Percentiles rank a stretch among this genome's conserved stretches.
phyloP scores from a whole-genome alignment of 139 green algal genomes.

The Mesotaenium endlicherianum region DNA sequence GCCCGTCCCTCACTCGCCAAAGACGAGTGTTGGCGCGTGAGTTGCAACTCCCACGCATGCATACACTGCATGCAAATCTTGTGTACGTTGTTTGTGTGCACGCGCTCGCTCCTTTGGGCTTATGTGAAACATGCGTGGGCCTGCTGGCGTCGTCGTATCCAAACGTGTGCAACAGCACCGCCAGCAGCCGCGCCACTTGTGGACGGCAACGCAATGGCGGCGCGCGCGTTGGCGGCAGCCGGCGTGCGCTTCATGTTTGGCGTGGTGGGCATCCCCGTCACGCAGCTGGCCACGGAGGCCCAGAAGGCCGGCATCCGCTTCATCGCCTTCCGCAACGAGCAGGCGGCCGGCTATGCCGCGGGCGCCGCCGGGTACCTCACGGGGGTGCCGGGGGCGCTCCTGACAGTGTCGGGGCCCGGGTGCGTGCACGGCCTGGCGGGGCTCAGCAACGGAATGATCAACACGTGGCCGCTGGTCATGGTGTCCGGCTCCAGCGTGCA shows the following conservation, averaged over 20 bases:
- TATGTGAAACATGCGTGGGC: no score
- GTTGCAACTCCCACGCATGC: no score
- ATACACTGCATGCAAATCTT: no score
- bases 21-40: no score
- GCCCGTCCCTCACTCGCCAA: no score
- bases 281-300: constrained; percentile 67
- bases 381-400: constrained; percentile 68
- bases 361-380: constrained; percentile 71
- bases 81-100: no score
- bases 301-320: constrained; percentile 76
- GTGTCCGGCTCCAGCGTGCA: constrained; percentile 66
- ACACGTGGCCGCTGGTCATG: constrained; percentile 79
- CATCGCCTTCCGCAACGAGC: constrained; percentile 80
- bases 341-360: constrained; percentile 80
- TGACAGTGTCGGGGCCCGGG: constrained; percentile 80
- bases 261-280: constrained; percentile 83
- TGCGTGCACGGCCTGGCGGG: constrained; percentile 75
- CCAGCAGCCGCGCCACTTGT: background rate
- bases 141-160: no score
- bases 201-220: background rate
- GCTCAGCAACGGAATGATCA: constrained; percentile 66
- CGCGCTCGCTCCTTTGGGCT: no score
- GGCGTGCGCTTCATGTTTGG: constrained; percentile 75
- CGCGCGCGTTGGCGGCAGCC: constrained; percentile 54
- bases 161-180: no score